phyloP scores from a whole-genome alignment of 257 asterid species.

The Echites panduratus region DNA sequence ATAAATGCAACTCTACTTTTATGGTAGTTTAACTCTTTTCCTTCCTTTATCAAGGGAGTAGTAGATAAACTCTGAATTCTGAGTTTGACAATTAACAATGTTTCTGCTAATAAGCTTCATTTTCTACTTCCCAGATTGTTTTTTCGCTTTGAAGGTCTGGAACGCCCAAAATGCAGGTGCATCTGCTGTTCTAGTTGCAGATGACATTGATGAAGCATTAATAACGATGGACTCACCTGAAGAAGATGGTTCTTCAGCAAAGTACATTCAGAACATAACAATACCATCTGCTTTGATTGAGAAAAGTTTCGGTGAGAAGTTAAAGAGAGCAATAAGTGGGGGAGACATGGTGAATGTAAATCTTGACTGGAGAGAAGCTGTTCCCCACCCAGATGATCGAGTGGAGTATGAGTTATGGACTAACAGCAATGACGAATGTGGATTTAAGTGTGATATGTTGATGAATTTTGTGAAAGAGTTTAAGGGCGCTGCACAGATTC shows the following conservation, averaged over 20 bases:
- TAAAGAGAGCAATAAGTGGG: conserved; percentile 53
- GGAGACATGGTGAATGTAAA: conserved; percentile 86
- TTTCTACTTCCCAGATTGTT: conserved; percentile 59
- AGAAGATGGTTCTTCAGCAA: conserved; percentile 50
- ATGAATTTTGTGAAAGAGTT: conserved; percentile 82
- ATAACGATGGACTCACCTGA: conserved; percentile 94
- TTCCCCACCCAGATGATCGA: conserved; percentile 96
- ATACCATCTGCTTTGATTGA: conserved; percentile 81
- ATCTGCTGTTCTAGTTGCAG: conserved; percentile 90
- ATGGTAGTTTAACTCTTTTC: not conserved
- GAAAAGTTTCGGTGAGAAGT: conserved; percentile 57
- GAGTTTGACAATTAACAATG: not conserved
- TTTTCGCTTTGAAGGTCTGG: conserved; percentile 91
- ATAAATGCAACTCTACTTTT: not conserved
- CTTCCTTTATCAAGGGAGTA: not conserved
- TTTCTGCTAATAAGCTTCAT: conserved; percentile 5
- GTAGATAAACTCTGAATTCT: not conserved
- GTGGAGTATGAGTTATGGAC: conserved; percentile 98
- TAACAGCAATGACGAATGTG: conserved; percentile 95
- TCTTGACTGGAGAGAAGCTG: conserved; percentile 98
- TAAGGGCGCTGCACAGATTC: conserved; percentile 94
- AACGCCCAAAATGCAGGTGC: conserved; percentile 96
- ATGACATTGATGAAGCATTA: conserved; percentile 56
- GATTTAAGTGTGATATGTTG: conserved; percentile 82
- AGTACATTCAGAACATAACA: conserved; percentile 65